phyloP scores from a whole-genome alignment of 1,139 yeast genomes.

The Taiozyma sp. region DNA sequence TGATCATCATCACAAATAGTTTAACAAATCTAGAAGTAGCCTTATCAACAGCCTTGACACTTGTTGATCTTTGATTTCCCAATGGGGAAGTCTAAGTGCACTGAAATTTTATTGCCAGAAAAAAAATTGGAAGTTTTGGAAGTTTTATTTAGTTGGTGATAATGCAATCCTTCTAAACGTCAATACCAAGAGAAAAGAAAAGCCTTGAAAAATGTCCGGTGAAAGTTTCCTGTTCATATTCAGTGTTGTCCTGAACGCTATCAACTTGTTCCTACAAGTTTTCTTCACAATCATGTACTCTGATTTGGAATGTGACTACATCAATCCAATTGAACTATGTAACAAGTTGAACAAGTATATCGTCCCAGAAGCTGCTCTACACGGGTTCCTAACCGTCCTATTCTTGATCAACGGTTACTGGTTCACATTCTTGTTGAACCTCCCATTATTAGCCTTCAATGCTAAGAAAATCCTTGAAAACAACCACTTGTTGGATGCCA shows the following conservation, averaged over 20 bases:
- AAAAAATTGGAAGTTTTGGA: not conserved
- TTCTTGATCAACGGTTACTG: slow-evolving; percentile 89
- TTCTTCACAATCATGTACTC: slow-evolving; percentile 91
- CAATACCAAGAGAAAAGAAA: no score
- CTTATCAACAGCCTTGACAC: not conserved
- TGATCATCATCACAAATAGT: no score
- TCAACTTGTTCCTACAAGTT: slow-evolving; percentile 84
- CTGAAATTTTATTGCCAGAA: no score
- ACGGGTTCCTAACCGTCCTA: slow-evolving; percentile 63
- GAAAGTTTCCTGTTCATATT: slow-evolving; percentile 52
- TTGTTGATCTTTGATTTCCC: not conserved
- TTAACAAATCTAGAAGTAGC: no score
- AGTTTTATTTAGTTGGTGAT: no score
- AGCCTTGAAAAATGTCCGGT: slow-evolving; percentile 6
- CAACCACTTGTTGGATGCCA: slow-evolving; percentile 90
- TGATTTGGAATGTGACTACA: slow-evolving; percentile 91
- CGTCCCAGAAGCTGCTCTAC: slow-evolving; percentile 86
- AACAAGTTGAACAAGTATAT: slow-evolving; percentile 86
- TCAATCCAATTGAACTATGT: slow-evolving; percentile 95
- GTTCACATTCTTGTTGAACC: slow-evolving; percentile 81
- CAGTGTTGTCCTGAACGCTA: slow-evolving; percentile 83
- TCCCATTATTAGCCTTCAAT: slow-evolving; percentile 83
- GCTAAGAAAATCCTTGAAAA: slow-evolving; percentile 65
- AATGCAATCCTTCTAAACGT: no score
- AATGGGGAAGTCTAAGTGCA: not conserved